Evolutionary conservation across 2,329 filamentous ascomycete species (phyloP).

Genomic region (Fusarium sp.): DNA sequence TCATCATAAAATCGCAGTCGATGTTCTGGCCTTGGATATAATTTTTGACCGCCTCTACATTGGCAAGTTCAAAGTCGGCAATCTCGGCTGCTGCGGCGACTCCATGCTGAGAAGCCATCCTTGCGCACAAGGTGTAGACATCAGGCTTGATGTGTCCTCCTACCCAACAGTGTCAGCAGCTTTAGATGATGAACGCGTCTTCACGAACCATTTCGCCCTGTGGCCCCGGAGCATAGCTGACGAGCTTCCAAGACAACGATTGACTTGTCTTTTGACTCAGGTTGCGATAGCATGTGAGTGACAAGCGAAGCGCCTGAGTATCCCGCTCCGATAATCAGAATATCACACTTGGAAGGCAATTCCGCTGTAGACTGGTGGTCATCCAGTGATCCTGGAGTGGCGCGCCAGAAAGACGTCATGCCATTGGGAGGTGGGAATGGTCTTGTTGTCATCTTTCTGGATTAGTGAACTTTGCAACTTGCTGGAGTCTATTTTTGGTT

Average conservation of each 20-base stretch:
- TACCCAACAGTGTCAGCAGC: neutral
- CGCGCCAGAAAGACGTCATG: slow-evolving; percentile 31
- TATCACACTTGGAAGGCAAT: slow-evolving; percentile 55
- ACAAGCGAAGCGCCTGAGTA: slow-evolving; percentile 58
- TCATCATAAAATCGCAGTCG: slow-evolving; percentile 59
- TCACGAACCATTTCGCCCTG: slow-evolving; percentile 50
- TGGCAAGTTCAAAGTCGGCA: slow-evolving; percentile 27
- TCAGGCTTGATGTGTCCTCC: slow-evolving; percentile 40
- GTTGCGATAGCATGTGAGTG: slow-evolving; percentile 53
- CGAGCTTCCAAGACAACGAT: slow-evolving; percentile 52
- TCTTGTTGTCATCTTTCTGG: neutral
- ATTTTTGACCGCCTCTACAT: slow-evolving; percentile 46
- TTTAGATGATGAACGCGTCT: rapidly evolving
- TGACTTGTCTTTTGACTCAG: slow-evolving; percentile 25
- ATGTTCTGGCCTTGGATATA: slow-evolving; percentile 53
- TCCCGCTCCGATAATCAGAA: slow-evolving; percentile 61
- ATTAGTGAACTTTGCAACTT: too few relatives aligned
- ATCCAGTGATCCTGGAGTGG: neutral
- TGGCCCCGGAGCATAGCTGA: slow-evolving; percentile 52
- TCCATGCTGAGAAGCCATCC: slow-evolving; percentile 17
- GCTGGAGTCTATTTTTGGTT: too few relatives aligned
- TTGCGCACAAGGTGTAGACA: slow-evolving; percentile 4
- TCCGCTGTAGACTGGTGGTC: neutral
- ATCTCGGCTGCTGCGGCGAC: slow-evolving; percentile 37
- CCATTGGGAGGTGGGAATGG: slow-evolving; percentile 7